Base-by-base conservation (phyloP, 1,284 basidiomycete species). In the Cutaneotrichosporon mucoides region DNA sequence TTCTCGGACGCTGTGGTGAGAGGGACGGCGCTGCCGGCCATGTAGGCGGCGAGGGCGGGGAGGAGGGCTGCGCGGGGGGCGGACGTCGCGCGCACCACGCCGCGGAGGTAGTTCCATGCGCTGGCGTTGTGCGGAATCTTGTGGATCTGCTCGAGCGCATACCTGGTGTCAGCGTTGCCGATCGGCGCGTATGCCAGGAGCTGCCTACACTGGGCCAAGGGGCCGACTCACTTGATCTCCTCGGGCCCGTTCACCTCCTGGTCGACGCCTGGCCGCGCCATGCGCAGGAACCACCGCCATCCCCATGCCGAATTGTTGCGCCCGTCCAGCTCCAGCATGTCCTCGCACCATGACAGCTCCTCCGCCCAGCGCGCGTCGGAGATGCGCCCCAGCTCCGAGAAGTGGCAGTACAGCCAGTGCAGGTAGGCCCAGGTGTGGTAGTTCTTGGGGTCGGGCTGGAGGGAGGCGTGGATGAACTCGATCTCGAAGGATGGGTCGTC, bases 291-390 rank as follows among this genome's bases (percentile, higher is more conserved):
- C 82, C 92, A 98, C 24, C 95, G 56, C 86, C 81, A 96, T 73
- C 95, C 92, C 95, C 95, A 99, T 12, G 91, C 96, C 45, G 90
- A 94, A 73, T 99, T 99, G 76, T 99, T 99, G 68, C 94, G 80
- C 42, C 95, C 82, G 75, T 99, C 95, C 24, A 82, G 77, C 1
- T 81, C 80, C 33, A 98, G 75, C 81, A 97, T 84, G 57, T 77
- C 73, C 64, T 93, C 88, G 54, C 89, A 84, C 75, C 90, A 96
- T 34, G 82, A 81, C 15, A 88, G 79, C 77, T 98, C 95, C 11
- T 81, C 83, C 0, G 72, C 78, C 93, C 94, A 97, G 43, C 85
- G 83, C 51, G 85, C 81, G 66, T 86, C 83, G 2, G 70, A 55
- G 36, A 77, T 67, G 38, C 66, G 68, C 48, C 67, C 68, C 1